Percentiles rank a stretch among this genome's conserved stretches.
Conservation (phyloP, 192 early-diverging fungal species). For the Coemansia biformis region DNA sequence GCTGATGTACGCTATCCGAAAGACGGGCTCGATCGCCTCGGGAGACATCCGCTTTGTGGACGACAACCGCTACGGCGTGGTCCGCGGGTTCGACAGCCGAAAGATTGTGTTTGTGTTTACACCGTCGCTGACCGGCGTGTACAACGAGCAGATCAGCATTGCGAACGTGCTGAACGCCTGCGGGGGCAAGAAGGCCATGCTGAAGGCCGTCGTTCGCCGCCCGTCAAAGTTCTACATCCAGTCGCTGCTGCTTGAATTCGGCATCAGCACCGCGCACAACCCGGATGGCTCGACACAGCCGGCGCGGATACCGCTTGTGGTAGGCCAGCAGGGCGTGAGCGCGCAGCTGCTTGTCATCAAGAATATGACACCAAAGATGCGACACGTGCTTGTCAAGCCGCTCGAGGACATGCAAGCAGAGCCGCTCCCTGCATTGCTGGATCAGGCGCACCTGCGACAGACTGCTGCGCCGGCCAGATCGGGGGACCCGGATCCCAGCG, state of each 20-base stretch:
- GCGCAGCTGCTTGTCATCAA: constrained; percentile 66
- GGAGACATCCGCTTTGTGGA: constrained; percentile 75
- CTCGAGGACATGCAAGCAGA: constrained; percentile 1
- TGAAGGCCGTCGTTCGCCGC: constrained; percentile 88
- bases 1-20: constrained; percentile 84
- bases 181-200: constrained; percentile 68
- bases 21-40: constrained; percentile 91
- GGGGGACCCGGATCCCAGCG: no score
- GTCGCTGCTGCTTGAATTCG: constrained; percentile 70
- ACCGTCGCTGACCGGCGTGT: constrained; percentile 82
- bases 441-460: not conserved
- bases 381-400: constrained; percentile 57
- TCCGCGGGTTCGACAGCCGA: constrained; percentile 83
- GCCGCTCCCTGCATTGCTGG: not conserved
- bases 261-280: constrained; percentile 17
- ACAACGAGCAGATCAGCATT: constrained; percentile 78
- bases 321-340: constrained; percentile 52
- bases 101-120: constrained; percentile 92
- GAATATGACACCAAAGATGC: constrained; percentile 76
- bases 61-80: constrained; percentile 75
- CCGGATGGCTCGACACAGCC: no score
- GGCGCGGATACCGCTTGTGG: constrained; percentile 52
- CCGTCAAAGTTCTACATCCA: constrained; percentile 84
- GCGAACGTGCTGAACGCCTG: constrained; percentile 84
- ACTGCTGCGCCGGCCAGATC: no score